A percentile compares a stretch with the other conserved stretches of the same genome.
Conservation (phyloP, 768 basidiomycete species). For the Amanita phalloides region DNA sequence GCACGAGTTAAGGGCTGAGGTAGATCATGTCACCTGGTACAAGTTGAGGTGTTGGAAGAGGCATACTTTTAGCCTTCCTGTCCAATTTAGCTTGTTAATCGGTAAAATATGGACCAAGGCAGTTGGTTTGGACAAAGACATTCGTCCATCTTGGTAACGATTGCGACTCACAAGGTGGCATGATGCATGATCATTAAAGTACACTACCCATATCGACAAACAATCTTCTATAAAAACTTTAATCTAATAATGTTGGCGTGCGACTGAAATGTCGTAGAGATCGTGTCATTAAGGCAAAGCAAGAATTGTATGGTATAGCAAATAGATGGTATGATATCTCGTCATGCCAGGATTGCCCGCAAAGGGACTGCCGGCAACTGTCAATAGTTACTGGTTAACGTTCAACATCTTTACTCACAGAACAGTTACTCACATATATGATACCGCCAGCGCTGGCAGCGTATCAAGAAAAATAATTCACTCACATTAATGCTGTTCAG, state of each 20-base stretch:
- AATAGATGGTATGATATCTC: constrained; percentile 23
- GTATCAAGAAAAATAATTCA: background rate
- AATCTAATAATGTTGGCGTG: background rate
- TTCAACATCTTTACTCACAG: background rate
- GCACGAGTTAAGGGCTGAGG: too few species aligned
- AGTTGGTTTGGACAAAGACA: too few species aligned
- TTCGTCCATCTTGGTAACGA: too few species aligned
- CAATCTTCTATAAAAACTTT: background rate
- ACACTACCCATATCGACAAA: background rate
- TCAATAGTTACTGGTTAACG: too few species aligned
- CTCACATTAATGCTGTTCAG: constrained; percentile 1
- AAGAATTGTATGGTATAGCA: constrained; percentile 22
- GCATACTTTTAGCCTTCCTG: too few species aligned
- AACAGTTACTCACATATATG: too few species aligned
- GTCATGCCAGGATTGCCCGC: background rate
- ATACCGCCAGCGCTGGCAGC: too few species aligned
- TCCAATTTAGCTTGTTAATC: too few species aligned
- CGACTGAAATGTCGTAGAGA: background rate
- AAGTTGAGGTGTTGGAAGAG: too few species aligned
- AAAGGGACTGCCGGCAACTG: background rate
- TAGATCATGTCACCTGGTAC: too few species aligned
- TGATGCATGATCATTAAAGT: background rate
- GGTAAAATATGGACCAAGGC: too few species aligned
- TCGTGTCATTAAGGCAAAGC: background rate
- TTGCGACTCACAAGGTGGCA: too few species aligned